Percentiles rank a stretch among this genome's conserved stretches.
Evolutionary conservation across 305 asterid genomes (phyloP).

Genomic region (Plantago coronopus): DNA sequence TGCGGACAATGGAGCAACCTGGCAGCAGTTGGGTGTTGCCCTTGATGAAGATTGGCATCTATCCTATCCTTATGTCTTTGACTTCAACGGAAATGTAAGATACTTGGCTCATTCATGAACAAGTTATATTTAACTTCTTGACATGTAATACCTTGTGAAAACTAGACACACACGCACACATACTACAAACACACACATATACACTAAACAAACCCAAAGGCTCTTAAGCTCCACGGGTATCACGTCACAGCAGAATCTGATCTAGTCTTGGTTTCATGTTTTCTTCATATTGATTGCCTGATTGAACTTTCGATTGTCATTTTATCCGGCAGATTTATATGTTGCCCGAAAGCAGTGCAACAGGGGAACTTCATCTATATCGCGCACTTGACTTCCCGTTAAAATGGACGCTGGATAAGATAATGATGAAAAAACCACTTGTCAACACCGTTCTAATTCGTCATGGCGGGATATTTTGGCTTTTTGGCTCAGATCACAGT

Average conservation of each 20-base stretch:
- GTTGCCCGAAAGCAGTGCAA: constrained; percentile 89
- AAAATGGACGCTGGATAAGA: constrained; percentile 62
- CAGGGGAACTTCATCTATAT: constrained; percentile 91
- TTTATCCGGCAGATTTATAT: constrained; percentile 96
- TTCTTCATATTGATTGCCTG: neutral
- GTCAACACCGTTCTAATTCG: constrained; percentile 74
- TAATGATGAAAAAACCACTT: constrained; percentile 68
- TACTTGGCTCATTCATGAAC: neutral
- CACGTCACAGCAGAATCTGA: too few species aligned
- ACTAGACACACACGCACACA: too few species aligned
- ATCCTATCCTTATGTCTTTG: constrained; percentile 88
- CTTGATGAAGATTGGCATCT: constrained; percentile 98
- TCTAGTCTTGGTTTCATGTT: too few species aligned
- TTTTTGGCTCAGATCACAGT: constrained; percentile 90
- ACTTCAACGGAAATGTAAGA: constrained; percentile 77
- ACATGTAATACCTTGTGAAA: too few species aligned
- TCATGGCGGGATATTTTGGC: constrained; percentile 73
- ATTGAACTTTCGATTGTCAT: constrained; percentile 6
- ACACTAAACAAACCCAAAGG: too few species aligned
- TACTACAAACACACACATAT: too few species aligned
- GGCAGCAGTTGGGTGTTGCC: constrained; percentile 89
- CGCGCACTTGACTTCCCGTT: constrained; percentile 77
- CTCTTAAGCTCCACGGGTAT: too few species aligned
- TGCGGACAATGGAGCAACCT: constrained; percentile 76
- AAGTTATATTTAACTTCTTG: neutral